Base-by-base conservation (phyloP, 2,329 filamentous ascomycete species). In the Didymella lethalis region DNA sequence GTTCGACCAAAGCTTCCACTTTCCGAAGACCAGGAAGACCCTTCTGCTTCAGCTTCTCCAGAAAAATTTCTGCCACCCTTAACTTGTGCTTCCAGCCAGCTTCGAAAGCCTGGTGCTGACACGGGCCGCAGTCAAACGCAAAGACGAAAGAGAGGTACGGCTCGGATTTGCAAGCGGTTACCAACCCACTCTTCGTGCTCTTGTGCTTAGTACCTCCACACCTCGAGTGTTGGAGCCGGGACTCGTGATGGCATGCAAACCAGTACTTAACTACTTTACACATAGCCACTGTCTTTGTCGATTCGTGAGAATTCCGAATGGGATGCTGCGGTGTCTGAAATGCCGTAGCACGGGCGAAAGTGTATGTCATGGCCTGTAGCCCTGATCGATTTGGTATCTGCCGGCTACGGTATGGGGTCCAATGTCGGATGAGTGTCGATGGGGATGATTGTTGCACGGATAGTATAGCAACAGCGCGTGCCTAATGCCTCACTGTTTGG, bases 151-250 rank as follows among this genome's bases (percentile, higher is more conserved):
- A 64, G 16, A 78, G 54, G 32, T 67, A 70, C 2, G 67, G 55
- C 6, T 66, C 57, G 0, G 70, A 65, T 7, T 53, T 61, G 54
- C 77, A 79, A 5, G 70, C 69, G 8, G 69, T 64, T 51, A 55
- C 61, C 8, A 32, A 45, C 26, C 48, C 63, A 29, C 52, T 61
- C 1, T 48, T 41, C 0, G 53, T 64, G 7, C 20, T n/a, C 38
- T 70, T 73, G 29, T 67, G 68, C 34, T 70, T 75, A 2, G 66
- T 75, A 12, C 75, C 77, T 11, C 64, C 51, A 59, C 78, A 80
- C 20, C 64, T 66, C 2, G 75, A 78, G 10, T 68, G 65, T 18
- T 68, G 65, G 29, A 73, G 62, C 20, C 54, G 52, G 52, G 70
- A 41, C 8, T 57, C 58, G 60, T 79, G 77, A 0, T 64, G 59